Percentiles rank a stretch among this genome's conserved stretches.
Conservation (phyloP, 1,284 basidiomycete genomes). For the Farysia itapuensis region DNA sequence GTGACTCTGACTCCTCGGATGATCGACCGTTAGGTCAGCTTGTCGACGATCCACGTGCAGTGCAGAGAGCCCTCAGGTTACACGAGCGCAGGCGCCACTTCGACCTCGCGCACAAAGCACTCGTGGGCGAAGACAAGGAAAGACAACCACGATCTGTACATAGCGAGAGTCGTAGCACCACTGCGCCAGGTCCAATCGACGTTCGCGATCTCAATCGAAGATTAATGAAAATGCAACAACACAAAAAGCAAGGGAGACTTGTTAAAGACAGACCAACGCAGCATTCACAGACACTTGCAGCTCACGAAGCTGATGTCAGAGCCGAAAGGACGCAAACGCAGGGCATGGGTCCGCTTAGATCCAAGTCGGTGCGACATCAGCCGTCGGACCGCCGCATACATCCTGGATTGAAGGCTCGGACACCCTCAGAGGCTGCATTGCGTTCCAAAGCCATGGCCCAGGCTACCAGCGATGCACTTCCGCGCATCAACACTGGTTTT, state of each 20-base stretch:
- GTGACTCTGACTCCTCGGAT: conserved; percentile 37
- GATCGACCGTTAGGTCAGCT: conserved; percentile 31
- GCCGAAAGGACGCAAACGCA: conserved; percentile 3
- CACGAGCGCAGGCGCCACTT: conserved; percentile 37
- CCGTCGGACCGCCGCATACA: conserved; percentile 14
- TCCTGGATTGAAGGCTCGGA: conserved; percentile 28
- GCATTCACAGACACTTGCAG: conserved; percentile 24
- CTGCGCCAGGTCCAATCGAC: too few species aligned
- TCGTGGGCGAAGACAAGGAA: conserved; percentile 20
- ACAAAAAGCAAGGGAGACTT: conserved; percentile 8
- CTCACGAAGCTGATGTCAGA: conserved; percentile 7
- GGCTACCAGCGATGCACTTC: too few species aligned
- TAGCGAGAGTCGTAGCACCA: too few species aligned
- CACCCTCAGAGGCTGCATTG: conserved; percentile 30
- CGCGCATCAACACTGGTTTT: too few species aligned
- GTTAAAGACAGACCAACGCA: conserved; percentile 4
- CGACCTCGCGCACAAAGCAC: conserved; percentile 13
- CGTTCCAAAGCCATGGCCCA: conserved; percentile 30
- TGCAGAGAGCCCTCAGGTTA: conserved; percentile 30
- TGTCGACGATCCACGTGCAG: conserved; percentile 31
- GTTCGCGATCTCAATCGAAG: conserved; percentile 22
- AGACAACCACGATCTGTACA: too few species aligned
- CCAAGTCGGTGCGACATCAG: conserved; percentile 24
- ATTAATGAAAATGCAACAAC: conserved; percentile 20
- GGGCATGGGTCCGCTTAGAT: conserved; percentile 7